phyloP scores from a whole-genome alignment of 176 grass and related monocot genomes.

The Cenchrus fungigraminus region DNA sequence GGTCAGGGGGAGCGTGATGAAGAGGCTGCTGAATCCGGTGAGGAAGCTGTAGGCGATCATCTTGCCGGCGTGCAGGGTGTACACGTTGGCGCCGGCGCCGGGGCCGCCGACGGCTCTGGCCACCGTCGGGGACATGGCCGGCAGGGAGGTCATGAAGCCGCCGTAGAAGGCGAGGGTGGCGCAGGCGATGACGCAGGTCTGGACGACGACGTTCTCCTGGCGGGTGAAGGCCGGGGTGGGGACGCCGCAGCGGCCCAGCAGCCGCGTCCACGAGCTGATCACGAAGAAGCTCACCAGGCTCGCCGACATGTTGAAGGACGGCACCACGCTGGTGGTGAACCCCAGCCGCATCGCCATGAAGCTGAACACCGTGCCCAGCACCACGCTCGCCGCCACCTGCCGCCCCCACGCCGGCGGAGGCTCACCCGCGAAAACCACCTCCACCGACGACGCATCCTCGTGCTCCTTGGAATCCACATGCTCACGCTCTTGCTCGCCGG shows the following conservation, averaged over 20 bases:
- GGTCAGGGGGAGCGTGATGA: constrained; percentile 41
- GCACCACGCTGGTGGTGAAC: constrained; percentile 44
- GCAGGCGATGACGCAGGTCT: constrained; percentile 56
- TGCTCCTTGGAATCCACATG: background rate
- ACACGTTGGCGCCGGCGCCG: background rate
- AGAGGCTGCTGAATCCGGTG: constrained; percentile 54
- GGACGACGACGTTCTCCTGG: constrained; percentile 51
- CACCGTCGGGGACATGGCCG: constrained; percentile 47
- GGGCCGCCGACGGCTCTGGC: constrained; percentile 1
- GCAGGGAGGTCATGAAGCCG: constrained; percentile 49
- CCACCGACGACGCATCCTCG: constrained; percentile 37
- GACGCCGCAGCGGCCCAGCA: constrained; percentile 37
- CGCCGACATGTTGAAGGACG: constrained; percentile 57
- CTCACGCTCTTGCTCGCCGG: background rate
- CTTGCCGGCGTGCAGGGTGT: constrained; percentile 27
- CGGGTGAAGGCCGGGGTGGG: constrained; percentile 40
- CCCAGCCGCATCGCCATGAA: constrained; percentile 62
- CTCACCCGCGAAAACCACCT: constrained; percentile 38
- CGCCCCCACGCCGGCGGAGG: constrained; percentile 39
- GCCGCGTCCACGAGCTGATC: constrained; percentile 40
- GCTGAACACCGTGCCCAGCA: constrained; percentile 46
- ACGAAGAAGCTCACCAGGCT: constrained; percentile 54
- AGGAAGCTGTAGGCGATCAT: constrained; percentile 49
- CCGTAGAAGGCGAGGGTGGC: constrained; percentile 45
- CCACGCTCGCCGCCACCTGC: constrained; percentile 43